These are phyloP conservation scores for Tolypocladium pustulatum DNA, from an alignment of 2,329 filamentous ascomycete species.

Conservation along the genomic window DNA sequence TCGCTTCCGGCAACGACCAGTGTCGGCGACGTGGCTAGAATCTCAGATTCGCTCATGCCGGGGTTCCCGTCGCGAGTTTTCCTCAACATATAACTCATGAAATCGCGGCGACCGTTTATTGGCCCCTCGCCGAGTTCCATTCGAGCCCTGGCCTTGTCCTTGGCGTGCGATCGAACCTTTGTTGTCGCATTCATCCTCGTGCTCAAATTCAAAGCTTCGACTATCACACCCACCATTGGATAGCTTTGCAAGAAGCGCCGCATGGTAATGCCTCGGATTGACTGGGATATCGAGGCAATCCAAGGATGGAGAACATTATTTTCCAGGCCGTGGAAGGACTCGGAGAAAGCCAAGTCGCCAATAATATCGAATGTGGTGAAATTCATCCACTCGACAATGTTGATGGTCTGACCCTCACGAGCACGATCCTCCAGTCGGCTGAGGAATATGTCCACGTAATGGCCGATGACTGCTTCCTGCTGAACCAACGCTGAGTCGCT, in stretches of 20 bases:
- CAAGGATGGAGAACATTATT: constrained; percentile 16
- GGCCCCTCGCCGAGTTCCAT: constrained; percentile 11
- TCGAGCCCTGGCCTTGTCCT: constrained; percentile 10
- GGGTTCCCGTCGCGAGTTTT: constrained; percentile 17
- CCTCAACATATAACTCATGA: constrained; percentile 18
- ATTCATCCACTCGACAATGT: constrained; percentile 23
- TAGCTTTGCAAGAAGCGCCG: constrained; percentile 6
- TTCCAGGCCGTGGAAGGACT: constrained; percentile 26
- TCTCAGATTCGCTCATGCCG: constrained; percentile 22
- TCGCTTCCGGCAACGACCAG: constrained; percentile 21
- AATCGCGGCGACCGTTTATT: constrained; percentile 8
- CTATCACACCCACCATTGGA: constrained; percentile 1
- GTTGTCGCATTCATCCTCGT: background rate
- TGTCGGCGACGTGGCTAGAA: constrained; percentile 13
- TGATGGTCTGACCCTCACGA: constrained; percentile 3
- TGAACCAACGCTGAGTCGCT: constrained; percentile 16
- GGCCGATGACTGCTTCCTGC: constrained; percentile 16
- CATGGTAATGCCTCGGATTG: constrained; percentile 2
- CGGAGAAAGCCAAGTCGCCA: constrained; percentile 29
- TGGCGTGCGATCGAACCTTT: constrained; percentile 9
- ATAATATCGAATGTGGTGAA: constrained; percentile 31
- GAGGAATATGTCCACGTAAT: constrained; percentile 16
- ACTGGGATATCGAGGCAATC: constrained; percentile 11
- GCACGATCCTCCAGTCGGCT: constrained; percentile 8
- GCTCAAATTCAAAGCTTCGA: background rate